A percentile compares a stretch with the other conserved stretches of the same genome.
Evolutionary conservation across 352 stramenopile genomes (phyloP).

Genomic region (Globisporangium carolinianum): DNA sequence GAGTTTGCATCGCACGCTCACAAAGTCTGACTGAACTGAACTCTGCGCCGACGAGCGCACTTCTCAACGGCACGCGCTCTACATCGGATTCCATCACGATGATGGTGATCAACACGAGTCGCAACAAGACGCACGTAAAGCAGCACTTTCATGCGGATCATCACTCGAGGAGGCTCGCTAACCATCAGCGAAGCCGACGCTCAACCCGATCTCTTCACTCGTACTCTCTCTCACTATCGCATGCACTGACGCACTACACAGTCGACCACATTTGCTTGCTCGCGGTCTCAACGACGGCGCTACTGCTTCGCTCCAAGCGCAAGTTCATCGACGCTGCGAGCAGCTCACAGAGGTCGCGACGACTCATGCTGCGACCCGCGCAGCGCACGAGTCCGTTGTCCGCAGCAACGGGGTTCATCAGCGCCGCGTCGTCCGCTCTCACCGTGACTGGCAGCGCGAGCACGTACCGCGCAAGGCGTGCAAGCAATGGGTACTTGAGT

Average conservation of each 20-base stretch:
- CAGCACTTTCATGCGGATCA: too few species aligned
- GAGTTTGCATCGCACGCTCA: too few species aligned
- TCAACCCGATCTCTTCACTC: too few species aligned
- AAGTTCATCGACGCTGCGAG: conserved; percentile 49
- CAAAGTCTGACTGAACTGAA: too few species aligned
- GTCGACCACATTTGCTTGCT: conserved; percentile 53
- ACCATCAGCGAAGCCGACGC: too few species aligned
- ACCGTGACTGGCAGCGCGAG: conserved; percentile 55
- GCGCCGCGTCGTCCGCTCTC: conserved; percentile 20
- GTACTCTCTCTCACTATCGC: too few species aligned
- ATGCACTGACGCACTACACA: conserved; percentile 17
- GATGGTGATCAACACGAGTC: too few species aligned
- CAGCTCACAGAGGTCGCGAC: conserved; percentile 34
- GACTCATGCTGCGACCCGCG: conserved; percentile 30
- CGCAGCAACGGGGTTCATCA: conserved; percentile 27
- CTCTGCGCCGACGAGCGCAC: too few species aligned
- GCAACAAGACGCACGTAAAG: too few species aligned
- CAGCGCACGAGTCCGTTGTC: conserved; percentile 40
- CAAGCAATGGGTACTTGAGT: conserved; percentile 76
- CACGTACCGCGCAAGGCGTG: conserved; percentile 55
- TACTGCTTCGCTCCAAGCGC: conserved; percentile 36
- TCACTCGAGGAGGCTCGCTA: too few species aligned
- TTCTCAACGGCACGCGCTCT: too few species aligned
- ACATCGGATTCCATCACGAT: too few species aligned
- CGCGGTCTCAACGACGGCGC: conserved; percentile 19